Evolutionary conservation across 768 basidiomycete genomes (phyloP).

Genomic region (Holtermanniella nyarrowii): DNA sequence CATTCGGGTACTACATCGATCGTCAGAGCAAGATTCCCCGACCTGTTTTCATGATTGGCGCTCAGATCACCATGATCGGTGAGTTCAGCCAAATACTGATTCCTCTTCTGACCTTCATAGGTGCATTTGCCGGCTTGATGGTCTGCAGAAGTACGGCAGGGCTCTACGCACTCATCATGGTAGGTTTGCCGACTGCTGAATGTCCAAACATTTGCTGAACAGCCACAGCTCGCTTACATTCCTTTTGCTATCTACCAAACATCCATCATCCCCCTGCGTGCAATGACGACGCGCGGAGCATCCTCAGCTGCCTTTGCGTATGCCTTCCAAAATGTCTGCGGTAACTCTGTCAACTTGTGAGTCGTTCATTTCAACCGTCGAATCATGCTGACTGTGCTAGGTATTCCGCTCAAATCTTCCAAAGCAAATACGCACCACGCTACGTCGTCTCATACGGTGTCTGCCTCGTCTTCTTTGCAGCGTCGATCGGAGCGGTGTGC

Average conservation of each 20-base stretch:
- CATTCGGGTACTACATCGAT: constrained; percentile 8
- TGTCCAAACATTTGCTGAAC: too few relatives aligned
- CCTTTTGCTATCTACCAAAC: constrained; percentile 2
- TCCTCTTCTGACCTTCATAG: neutral
- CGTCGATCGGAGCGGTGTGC: neutral
- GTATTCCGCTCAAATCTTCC: constrained; percentile 25
- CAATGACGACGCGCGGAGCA: constrained; percentile 14
- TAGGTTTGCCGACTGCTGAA: neutral
- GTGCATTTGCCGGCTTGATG: constrained; percentile 15
- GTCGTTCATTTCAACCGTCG: neutral
- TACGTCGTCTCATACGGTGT: constrained; percentile 21
- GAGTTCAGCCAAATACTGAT: neutral
- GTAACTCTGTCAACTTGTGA: constrained; percentile 5
- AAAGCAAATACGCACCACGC: constrained; percentile 19
- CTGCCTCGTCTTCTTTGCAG: constrained; percentile 12
- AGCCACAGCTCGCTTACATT: neutral
- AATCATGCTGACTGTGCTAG: neutral
- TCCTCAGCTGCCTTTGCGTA: constrained; percentile 19
- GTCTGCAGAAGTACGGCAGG: constrained; percentile 11
- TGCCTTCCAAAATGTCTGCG: constrained; percentile 16
- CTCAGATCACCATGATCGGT: constrained; percentile 3
- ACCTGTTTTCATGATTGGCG: constrained; percentile 5
- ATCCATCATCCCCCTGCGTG: constrained; percentile 13
- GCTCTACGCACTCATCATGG: constrained; percentile 21
- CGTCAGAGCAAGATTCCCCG: constrained; percentile 1